Base-by-base conservation (phyloP, 805 yeast genomes). In the Candida ortonii region DNA sequence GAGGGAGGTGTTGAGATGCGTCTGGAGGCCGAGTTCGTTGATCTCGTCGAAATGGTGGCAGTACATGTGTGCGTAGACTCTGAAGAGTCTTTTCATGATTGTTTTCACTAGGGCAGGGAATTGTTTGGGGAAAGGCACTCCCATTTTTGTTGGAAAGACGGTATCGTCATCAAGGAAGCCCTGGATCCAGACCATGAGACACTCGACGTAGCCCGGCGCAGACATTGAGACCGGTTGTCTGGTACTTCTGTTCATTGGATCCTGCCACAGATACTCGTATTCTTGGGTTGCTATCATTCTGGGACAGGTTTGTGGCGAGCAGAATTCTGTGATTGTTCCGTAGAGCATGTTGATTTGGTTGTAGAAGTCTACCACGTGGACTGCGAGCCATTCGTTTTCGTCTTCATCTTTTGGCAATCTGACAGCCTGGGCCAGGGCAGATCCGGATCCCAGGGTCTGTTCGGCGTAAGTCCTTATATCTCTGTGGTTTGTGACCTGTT, bases 31-130 rank as follows among this genome's bases (percentile, higher is more conserved):
- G 48, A 93, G 69, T 57, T 89, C 97, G 25, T 88, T 76, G 38
- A 93, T 84, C 61, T 90, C 96, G 56, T 88, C 96, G 61, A 93
- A 90, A 59, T 93, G 99, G 55, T 93, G 97, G 55, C 98, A 93
- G 61, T 93, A 93, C 27, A 93, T 85, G 62, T 93, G 99, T 1
- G 98, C 97, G 55, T 93, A 93, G 3, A 93, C 88, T 57, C 98
- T 73, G 62, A 89, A 93, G 32, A 93, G 67, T 47, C 98, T 75
- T 62, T 90, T 87, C 70, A 93, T 77, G 29, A 93, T 86, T 13
- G 95, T 89, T 52, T 80, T 83, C 27, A 87, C 84, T 42, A 86
- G 71, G 6, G 79, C 71, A 15, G 79, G 78, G 52, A 94, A 89
- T 47, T 82, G 86, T 33, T 78, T 78, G 6, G 96, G 93, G 61